phyloP scores from a whole-genome alignment of 495 filamentous ascomycete species.

The Neurospora terricola region DNA sequence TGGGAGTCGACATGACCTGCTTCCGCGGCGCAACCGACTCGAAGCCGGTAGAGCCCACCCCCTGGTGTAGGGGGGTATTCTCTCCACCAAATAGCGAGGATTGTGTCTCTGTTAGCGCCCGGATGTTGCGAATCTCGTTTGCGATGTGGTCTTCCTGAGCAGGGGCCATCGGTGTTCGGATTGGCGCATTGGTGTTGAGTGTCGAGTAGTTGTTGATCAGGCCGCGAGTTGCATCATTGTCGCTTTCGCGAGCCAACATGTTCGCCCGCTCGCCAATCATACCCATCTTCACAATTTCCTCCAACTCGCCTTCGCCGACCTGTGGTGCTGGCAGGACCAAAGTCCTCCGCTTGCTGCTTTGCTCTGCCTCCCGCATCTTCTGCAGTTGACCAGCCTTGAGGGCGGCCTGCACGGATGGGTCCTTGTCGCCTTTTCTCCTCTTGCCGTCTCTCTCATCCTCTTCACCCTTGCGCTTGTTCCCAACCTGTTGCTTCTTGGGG shows the following conservation, averaged over 20 bases:
- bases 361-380: slow-evolving; percentile 90
- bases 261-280: slow-evolving; percentile 88
- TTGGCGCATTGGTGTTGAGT: slow-evolving; percentile 74
- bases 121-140: slow-evolving; percentile 93
- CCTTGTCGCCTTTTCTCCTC: slow-evolving; percentile 77
- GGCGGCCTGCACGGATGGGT: slow-evolving; percentile 73
- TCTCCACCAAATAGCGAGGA: slow-evolving; percentile 93
- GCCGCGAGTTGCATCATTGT: slow-evolving; percentile 77
- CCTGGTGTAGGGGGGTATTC: slow-evolving; percentile 80
- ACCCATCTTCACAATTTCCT: slow-evolving; percentile 98
- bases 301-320: slow-evolving; percentile 83
- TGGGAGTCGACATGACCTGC: slow-evolving; percentile 78
- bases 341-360: slow-evolving; percentile 79
- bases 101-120: slow-evolving; percentile 85
- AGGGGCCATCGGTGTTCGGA: slow-evolving; percentile 81
- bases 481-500: slow-evolving; percentile 86
- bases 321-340: slow-evolving; percentile 79
- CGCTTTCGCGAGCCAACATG: slow-evolving; percentile 60
- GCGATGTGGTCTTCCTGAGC: slow-evolving; percentile 90
- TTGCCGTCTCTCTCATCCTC: slow-evolving; percentile 75
- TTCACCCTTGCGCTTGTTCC: slow-evolving; percentile 92
- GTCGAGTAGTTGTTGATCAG: slow-evolving; percentile 75
- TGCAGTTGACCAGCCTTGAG: slow-evolving; percentile 92
- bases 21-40: slow-evolving; percentile 74
- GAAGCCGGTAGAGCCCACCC: slow-evolving; percentile 73